Evolutionary conservation across 768 basidiomycete genomes (phyloP), one percentile per base, ranked within the genome.

Genomic region (Leucosporidium creatinivorum): DNA sequence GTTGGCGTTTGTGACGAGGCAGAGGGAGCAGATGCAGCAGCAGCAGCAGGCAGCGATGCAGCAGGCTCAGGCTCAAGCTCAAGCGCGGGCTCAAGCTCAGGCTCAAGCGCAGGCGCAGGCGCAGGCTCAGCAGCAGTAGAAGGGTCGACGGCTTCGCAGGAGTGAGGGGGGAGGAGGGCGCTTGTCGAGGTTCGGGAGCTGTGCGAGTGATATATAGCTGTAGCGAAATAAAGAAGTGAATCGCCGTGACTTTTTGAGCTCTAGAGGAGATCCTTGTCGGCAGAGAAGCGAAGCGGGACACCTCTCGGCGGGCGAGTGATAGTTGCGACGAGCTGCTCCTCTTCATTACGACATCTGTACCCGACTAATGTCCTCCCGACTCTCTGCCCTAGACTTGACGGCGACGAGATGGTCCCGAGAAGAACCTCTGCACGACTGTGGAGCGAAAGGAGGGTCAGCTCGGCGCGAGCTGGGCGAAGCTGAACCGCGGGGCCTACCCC

Each of bases 351-450:
- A 54, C 25, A 28, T 28, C 28, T 28, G 52, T 51, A 23, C 50
- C 25, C 50, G 21, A 23, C 25, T 9, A 23, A 51, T 56, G 25
- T 64, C 63, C 44, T 63, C 62, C 28, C 12, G 8, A 8, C 44
- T 48, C 30, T 59, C 7, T 28, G 33, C 59, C 51, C 48, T 69
- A 74, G 0, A 74, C 73, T 26, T 73, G 67, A 55, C 72, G 58
- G 13, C 74, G 52, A 44, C 72, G 58, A 21, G 68, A 67, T 28
- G 74, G 73, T 39, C 69, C 69, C 23, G 68, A 70, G 67, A 75
- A 75, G 73, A 75, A 75, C 1, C 67, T 57, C 31, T 73, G 67
- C 7, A 75, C 74, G 52, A 75, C 74, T 72, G 55, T 1, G 9
- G 15, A 26, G 4, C 5, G 13, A 48, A 52, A 15, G 47, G 23